Percentiles rank a stretch among this genome's conserved stretches.
Evolutionary conservation across 225 moss, liverwort and hornwort genomes (phyloP).

Genomic region (Bryum argenteum): DNA sequence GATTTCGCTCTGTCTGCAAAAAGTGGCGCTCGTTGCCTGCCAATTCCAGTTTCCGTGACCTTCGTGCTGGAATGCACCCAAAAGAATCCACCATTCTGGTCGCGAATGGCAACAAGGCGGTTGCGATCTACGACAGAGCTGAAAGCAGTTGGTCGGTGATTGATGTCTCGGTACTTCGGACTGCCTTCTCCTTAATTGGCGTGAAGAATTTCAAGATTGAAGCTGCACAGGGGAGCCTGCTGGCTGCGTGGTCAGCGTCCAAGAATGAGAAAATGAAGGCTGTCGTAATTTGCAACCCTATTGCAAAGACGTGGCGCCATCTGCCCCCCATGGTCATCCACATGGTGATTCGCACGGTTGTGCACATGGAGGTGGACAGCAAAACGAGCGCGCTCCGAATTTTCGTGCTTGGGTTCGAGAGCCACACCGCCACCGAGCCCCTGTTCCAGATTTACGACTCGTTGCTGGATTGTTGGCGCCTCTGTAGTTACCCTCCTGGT

Average conservation of each 20-base stretch:
- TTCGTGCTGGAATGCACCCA: constrained; percentile 30
- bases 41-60: constrained; percentile 31
- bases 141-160: constrained; percentile 32
- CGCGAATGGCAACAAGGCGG: constrained; percentile 29
- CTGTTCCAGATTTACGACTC: constrained; percentile 49
- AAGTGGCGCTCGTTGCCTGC: constrained; percentile 30
- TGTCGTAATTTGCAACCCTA: constrained; percentile 48
- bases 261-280: constrained; percentile 36
- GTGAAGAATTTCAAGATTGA: constrained; percentile 47
- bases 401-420: constrained; percentile 44
- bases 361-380: constrained; percentile 39
- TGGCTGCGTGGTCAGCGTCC: constrained; percentile 39
- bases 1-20: constrained; percentile 43
- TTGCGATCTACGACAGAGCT: constrained; percentile 30
- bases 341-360: constrained; percentile 20
- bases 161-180: constrained; percentile 34
- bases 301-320: constrained; percentile 40
- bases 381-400: constrained; percentile 25
- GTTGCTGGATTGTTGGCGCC: constrained; percentile 26
- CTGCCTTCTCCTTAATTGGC: constrained; percentile 38
- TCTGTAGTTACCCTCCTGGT: constrained; percentile 38
- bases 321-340: constrained; percentile 51
- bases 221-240: constrained; percentile 42
- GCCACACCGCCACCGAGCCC: constrained; percentile 25
- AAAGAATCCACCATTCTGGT: constrained; percentile 35